Conservation (phyloP, 1,284 basidiomycete species). For the Puccinia horiana region DNA sequence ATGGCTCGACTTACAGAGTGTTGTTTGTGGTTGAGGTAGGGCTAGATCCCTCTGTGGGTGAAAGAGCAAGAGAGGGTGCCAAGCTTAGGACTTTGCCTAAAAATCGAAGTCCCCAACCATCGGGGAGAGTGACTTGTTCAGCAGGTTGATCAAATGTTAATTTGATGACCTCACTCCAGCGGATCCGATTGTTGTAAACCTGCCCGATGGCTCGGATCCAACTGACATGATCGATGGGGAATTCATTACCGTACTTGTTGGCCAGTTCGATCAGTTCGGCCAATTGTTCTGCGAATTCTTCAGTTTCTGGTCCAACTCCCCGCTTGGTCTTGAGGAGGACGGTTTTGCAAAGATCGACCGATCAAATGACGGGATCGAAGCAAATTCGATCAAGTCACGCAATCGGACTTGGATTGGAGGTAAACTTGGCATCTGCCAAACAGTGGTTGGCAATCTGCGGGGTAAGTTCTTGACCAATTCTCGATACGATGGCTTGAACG, state of each 20-base stretch:
- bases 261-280: slow-evolving; percentile 32
- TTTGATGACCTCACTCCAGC: slow-evolving; percentile 40
- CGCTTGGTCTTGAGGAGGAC: slow-evolving; percentile 38
- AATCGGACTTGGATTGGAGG: slow-evolving; percentile 31
- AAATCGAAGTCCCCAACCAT: slow-evolving; percentile 41
- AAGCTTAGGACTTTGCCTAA: slow-evolving; percentile 36
- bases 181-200: slow-evolving; percentile 38
- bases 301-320: background rate
- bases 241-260: slow-evolving; percentile 36
- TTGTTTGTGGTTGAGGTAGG: slow-evolving; percentile 13
- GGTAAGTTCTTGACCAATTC: slow-evolving; percentile 40
- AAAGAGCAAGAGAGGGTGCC: slow-evolving; percentile 13
- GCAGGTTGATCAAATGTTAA: slow-evolving; percentile 30
- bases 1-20: background rate
- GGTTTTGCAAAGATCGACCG: slow-evolving; percentile 41
- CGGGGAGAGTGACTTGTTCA: slow-evolving; percentile 21
- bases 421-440: slow-evolving; percentile 35
- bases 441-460: slow-evolving; percentile 47
- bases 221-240: slow-evolving; percentile 42
- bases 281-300: slow-evolving; percentile 25
- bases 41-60: background rate
- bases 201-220: slow-evolving; percentile 43
- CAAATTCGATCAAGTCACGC: slow-evolving; percentile 37
- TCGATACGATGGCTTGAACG: slow-evolving; percentile 42
- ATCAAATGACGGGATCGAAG: slow-evolving; percentile 41